A percentile compares a stretch with the other conserved stretches of the same genome.
phyloP scores from a whole-genome alignment of 192 early-diverging fungal genomes.

The Rhizophagus sp. region DNA sequence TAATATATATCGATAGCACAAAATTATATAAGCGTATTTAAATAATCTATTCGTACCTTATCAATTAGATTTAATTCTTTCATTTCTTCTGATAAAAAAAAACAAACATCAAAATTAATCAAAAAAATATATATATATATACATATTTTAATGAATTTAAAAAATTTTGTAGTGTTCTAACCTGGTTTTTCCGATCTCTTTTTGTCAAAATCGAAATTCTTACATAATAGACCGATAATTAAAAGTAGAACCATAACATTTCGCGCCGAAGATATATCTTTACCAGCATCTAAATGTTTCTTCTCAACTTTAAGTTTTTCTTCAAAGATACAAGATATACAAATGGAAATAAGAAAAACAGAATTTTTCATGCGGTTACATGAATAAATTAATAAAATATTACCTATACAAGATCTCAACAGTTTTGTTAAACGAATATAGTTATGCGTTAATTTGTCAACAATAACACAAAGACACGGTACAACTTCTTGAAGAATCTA shows the following conservation, averaged over 20 bases:
- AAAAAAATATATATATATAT: too few relatives aligned
- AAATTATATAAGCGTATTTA: not conserved
- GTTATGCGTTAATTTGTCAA: constrained; percentile 59
- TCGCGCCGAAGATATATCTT: constrained; percentile 38
- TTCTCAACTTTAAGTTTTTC: constrained; percentile 55
- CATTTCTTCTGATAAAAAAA: constrained; percentile 23
- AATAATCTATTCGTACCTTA: constrained; percentile 22
- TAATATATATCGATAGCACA: not conserved
- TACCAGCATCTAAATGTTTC: constrained; percentile 37
- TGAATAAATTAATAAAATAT: not conserved
- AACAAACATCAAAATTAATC: too few relatives aligned
- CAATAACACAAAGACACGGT: constrained; percentile 72
- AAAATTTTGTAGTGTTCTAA: too few relatives aligned
- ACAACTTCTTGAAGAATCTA: constrained; percentile 66
- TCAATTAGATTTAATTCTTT: constrained; percentile 31
- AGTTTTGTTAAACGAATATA: constrained; percentile 48
- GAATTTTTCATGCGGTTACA: not conserved
- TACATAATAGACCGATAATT: constrained; percentile 69
- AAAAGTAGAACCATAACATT: constrained; percentile 70
- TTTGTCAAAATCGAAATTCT: constrained; percentile 77
- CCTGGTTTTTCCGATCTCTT: constrained; percentile 28
- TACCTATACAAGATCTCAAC: constrained; percentile 46
- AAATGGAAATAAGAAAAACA: not conserved
- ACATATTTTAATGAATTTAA: too few relatives aligned
- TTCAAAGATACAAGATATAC: not conserved